Conservation (phyloP, 192 early-diverging fungal genomes). For the Ambispora gerdemannii region DNA sequence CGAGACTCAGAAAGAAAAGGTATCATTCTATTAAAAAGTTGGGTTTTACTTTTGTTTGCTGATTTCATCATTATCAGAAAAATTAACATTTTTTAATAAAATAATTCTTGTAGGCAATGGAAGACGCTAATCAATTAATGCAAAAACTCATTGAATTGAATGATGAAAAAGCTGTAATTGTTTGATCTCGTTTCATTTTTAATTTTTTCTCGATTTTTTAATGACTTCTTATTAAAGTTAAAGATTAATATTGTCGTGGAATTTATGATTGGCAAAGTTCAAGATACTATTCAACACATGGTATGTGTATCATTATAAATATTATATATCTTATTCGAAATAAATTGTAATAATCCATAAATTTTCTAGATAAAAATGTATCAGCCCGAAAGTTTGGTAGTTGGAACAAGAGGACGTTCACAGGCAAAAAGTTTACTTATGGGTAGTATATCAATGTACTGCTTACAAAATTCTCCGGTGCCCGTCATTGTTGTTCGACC, state of each 20-base stretch:
- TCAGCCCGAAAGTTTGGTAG: constrained; percentile 65
- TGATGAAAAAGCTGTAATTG: constrained; percentile 35
- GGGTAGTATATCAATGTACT: constrained; percentile 66
- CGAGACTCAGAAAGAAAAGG: background rate
- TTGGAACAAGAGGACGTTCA: constrained; percentile 68
- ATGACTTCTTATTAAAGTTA: constrained; percentile 18
- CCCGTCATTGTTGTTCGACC: constrained; percentile 67
- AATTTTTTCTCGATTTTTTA: constrained; percentile 35
- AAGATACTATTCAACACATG: constrained; percentile 56
- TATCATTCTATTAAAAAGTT: background rate
- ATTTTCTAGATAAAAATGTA: constrained; percentile 51
- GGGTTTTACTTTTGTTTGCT: too few relatives aligned
- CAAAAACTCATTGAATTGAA: constrained; percentile 35
- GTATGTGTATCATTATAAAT: constrained; percentile 33
- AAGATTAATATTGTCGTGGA: constrained; percentile 55
- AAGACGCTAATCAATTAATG: constrained; percentile 39
- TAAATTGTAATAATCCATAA: constrained; percentile 20
- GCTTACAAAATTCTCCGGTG: constrained; percentile 62
- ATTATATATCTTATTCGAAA: background rate
- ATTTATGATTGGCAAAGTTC: constrained; percentile 50
- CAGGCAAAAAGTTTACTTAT: constrained; percentile 63
- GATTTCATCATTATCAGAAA: too few relatives aligned
- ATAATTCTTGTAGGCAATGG: constrained; percentile 39
- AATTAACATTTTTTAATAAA: too few relatives aligned
- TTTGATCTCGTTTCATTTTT: constrained; percentile 26